Evolutionary conservation across 2,329 filamentous ascomycete genomes (phyloP), one percentile per base, ranked within the genome.

Genomic region (Diplodia intermedia): DNA sequence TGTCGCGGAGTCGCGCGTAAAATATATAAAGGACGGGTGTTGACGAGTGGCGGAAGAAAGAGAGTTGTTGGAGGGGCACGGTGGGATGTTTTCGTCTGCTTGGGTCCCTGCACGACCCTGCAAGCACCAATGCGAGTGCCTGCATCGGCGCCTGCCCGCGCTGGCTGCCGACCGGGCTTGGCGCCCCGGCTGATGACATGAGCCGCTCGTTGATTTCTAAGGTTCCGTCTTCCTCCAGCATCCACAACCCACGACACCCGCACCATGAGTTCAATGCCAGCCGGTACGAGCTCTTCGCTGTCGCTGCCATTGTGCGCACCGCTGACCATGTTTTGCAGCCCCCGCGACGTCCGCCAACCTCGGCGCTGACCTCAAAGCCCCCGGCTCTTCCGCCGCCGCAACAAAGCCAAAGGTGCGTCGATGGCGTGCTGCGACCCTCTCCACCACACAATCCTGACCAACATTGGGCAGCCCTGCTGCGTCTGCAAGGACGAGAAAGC

Each of bases 401-500:
- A 72, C 74, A n/a, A 83, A 83, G 73, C 76, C 79, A 33, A 83
- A 83, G 78, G 81, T 82, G 75, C 65, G 70, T 40, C 36, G 38
- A 11, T 62, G 40, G 40, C 53, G 62, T 55, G 53, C 65, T 65
- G n/a, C 29, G 54, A 14, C 29, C 61, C 60, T 29, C 12, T 54
- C 40, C 56, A 20, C 18, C 57, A 50, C 67, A 43, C 31, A 65
- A 67, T 53, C 49, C 65, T 67, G 56, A 62, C 47, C 9, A n/a
- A 47, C n/a, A 20, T 38, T 47, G 14, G 7, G 65, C 75, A 97
- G 93, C 94, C 94, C 53, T 98, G 95, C 87, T 98, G 95, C 79
- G 95, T 98, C 36, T 99, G 95, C 88, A 97, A 94, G 78, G 89
- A 95, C 54, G 93, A 99, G 81, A 99, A 99, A 81, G 86, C 92